Evolutionary conservation across 192 early-diverging fungal species (phyloP), one percentile per base, ranked within the genome.

Genomic region (Globomyces pollinis-pini): DNA sequence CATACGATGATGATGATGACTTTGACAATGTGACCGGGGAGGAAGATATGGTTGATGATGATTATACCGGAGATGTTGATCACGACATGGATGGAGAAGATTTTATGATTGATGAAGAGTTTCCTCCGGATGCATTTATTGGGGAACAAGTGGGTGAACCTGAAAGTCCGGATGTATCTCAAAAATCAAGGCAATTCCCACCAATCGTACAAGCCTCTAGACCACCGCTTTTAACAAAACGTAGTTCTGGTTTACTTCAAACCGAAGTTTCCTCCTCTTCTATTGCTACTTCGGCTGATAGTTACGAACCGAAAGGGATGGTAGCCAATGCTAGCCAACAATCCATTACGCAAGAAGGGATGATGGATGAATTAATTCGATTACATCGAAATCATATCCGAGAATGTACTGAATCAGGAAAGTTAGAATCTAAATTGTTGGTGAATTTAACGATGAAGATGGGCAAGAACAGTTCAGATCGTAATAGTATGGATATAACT

Each of bases 311-410:
- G 31, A 41, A 15, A 50, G 38, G 33, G 35, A 65, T 24, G 63
- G 52, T 38, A 38, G 38, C 32, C 13, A 26, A 61, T 23, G 28
- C 60, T 28, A 32, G 18, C 39, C 20, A 16, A 26, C 26, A 49
- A 49, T 6, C 5, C 15, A 26, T 31, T 12, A 1, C 24, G 4
- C 55, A 44, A 26, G 44, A 55, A 32, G 31, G 21, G 20, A 24
- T 61, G 2, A 43, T 68, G 41, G 72, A 72, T n/a, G 75, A 75
- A 2, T 43, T 81, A 9, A 68, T 81, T n/a, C 66, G 68, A 32
- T 35, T 54, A 16, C 76, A 79, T 32, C 69, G 76, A 2, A 66
- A 71, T 60, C 72, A 74, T 54, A 67, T 81, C 42, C 64, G 76
- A 11, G 67, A 78, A 30, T 69, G 67, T 38, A 67, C 66, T 1